phyloP scores from a whole-genome alignment of 208 protist species.

The Leishmania tarentolae region DNA sequence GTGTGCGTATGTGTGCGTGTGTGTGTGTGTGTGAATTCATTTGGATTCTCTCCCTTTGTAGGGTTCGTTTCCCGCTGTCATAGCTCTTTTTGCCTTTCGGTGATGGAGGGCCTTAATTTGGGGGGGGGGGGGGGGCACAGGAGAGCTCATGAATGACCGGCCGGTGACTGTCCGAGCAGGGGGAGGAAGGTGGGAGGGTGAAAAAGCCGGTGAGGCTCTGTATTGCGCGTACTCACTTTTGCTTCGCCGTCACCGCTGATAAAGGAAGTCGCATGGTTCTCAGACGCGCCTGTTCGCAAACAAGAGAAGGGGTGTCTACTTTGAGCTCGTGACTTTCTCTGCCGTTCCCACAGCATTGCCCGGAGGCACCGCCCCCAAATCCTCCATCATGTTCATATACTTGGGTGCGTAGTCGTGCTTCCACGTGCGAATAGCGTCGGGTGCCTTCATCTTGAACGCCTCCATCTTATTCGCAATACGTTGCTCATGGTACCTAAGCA shows the following conservation, averaged over 20 bases:
- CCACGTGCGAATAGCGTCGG: constrained; percentile 73
- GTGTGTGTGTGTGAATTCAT: too few species aligned
- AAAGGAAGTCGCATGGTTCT: not conserved
- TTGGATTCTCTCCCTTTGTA: too few species aligned
- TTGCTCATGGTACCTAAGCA: constrained; percentile 76
- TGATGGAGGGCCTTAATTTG: not conserved
- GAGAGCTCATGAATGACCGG: not conserved
- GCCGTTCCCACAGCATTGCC: constrained; percentile 2
- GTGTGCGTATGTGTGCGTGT: too few species aligned
- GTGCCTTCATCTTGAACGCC: constrained; percentile 67
- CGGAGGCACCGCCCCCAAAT: constrained; percentile 39
- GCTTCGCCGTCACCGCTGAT: not conserved
- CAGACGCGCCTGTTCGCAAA: not conserved
- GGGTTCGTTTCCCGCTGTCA: not conserved
- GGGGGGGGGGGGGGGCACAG: not conserved
- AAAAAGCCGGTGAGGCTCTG: not conserved
- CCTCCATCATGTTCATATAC: constrained; percentile 86
- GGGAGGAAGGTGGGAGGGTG: too few species aligned
- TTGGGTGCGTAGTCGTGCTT: constrained; percentile 86
- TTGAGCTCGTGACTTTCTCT: not conserved
- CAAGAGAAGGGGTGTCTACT: not conserved
- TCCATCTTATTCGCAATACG: constrained; percentile 77
- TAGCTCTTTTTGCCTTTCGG: not conserved
- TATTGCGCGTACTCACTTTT: not conserved
- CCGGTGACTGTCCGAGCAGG: not conserved